phyloP scores from a whole-genome alignment of 129 eudicot species.

The Daucus carota region DNA sequence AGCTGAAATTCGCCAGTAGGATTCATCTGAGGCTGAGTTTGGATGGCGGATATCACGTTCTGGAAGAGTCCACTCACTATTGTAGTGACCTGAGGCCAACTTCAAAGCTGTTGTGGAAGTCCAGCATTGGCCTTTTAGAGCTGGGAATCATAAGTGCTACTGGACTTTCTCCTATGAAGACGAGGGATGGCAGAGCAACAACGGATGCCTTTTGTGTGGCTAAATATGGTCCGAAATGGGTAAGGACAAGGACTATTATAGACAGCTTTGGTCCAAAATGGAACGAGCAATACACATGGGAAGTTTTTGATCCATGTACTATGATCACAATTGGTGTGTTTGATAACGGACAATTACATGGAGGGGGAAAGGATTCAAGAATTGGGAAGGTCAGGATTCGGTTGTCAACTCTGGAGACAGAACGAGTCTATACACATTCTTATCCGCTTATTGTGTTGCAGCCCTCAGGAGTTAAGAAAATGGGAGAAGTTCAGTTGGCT shows the following conservation, averaged over 20 bases:
- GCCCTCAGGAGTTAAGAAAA: slow-evolving; percentile 80
- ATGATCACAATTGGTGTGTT: slow-evolving; percentile 75
- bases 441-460: slow-evolving; percentile 75
- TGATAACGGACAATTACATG: slow-evolving; percentile 57
- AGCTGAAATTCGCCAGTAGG: slow-evolving; percentile 58
- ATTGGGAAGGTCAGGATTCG: slow-evolving; percentile 86
- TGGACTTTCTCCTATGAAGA: slow-evolving; percentile 71
- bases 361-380: slow-evolving; percentile 44
- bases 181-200: slow-evolving; percentile 56
- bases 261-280: slow-evolving; percentile 61
- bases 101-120: slow-evolving; percentile 62
- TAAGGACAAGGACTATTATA: slow-evolving; percentile 71
- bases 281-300: slow-evolving; percentile 99
- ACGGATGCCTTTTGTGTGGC: slow-evolving; percentile 92
- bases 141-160: slow-evolving; percentile 74
- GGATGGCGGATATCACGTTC: slow-evolving; percentile 90
- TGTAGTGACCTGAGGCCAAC: slow-evolving; percentile 74
- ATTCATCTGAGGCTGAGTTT: slow-evolving; percentile 72
- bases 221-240: slow-evolving; percentile 82
- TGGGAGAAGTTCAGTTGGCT: slow-evolving; percentile 84
- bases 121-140: slow-evolving; percentile 69
- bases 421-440: slow-evolving; percentile 82
- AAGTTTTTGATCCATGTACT: slow-evolving; percentile 79
- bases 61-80: slow-evolving; percentile 76
- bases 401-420: slow-evolving; percentile 74